These are phyloP conservation scores for Fistulinella cinereoalba DNA, from an alignment of 1,284 basidiomycete species.

Conservation along the genomic window DNA sequence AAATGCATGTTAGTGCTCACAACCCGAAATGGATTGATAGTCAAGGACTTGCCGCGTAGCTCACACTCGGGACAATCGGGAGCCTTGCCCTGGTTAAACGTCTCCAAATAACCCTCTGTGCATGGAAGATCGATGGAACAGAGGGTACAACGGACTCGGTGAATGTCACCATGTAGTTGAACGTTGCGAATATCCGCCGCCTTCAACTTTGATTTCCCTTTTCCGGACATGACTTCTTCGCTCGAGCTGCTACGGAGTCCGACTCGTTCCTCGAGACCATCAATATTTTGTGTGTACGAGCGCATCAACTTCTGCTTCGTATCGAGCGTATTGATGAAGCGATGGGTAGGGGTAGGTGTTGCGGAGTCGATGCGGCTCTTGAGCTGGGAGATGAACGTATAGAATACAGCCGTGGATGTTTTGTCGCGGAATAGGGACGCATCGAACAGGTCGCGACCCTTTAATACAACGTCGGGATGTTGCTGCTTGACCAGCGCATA, in stretches of 20 bases:
- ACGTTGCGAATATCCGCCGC: constrained; percentile 77
- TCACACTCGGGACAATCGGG: constrained; percentile 83
- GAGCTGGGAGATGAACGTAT: constrained; percentile 90
- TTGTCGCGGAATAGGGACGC: constrained; percentile 82
- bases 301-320: constrained; percentile 81
- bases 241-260: constrained; percentile 70
- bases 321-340: constrained; percentile 84
- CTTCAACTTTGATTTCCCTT: constrained; percentile 62
- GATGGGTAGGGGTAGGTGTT: constrained; percentile 82
- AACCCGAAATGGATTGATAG: not conserved
- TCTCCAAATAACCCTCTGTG: constrained; percentile 53
- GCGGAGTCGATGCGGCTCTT: constrained; percentile 80
- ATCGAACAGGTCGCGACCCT: constrained; percentile 89
- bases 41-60: constrained; percentile 59
- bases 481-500: constrained; percentile 85
- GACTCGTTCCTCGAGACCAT: constrained; percentile 82
- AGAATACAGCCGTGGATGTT: constrained; percentile 86
- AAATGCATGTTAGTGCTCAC: constrained; percentile 2
- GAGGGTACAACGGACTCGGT: constrained; percentile 79
- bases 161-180: constrained; percentile 90
- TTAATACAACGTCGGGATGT: constrained; percentile 79
- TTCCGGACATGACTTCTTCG: constrained; percentile 49
- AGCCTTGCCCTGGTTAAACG: constrained; percentile 67
- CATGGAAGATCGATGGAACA: constrained; percentile 79
- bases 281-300: constrained; percentile 95